Evolutionary conservation across 2,329 filamentous ascomycete genomes (phyloP).

Genomic region (Colletotrichum tofieldiae): DNA sequence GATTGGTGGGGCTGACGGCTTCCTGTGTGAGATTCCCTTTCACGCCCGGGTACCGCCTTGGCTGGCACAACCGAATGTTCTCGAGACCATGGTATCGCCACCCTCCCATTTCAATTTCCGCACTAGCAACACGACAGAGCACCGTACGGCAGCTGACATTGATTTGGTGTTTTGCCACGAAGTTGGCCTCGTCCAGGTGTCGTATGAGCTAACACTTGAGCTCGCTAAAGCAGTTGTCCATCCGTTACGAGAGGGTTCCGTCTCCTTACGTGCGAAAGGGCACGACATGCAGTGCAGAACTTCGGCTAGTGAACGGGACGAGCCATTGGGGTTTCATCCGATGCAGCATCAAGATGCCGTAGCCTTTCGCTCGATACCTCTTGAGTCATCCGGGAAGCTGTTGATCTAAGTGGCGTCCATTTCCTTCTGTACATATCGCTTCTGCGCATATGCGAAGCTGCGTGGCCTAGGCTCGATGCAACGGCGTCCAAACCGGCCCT

Average conservation of each 20-base stretch:
- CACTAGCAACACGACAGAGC: background rate
- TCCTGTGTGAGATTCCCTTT: background rate
- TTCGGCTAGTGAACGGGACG: constrained; percentile 3
- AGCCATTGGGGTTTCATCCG: background rate
- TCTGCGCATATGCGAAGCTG: constrained; percentile 14
- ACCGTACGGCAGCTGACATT: background rate
- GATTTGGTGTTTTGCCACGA: background rate
- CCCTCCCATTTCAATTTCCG: too few species aligned
- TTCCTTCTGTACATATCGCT: background rate
- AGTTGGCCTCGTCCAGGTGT: too few species aligned
- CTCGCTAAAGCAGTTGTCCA: constrained; percentile 14
- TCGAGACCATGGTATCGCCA: background rate
- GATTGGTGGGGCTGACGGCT: background rate
- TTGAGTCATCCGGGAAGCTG: background rate
- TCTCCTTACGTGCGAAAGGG: background rate
- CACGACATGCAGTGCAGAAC: background rate
- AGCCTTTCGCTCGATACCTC: background rate
- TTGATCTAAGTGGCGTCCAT: background rate
- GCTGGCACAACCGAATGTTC: too few species aligned
- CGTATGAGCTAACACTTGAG: background rate
- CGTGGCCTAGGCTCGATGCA: background rate
- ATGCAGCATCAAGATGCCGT: background rate
- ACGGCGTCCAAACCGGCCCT: constrained; percentile 1
- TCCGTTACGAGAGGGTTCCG: background rate
- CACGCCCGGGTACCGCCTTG: background rate